Percentiles rank a stretch among this genome's conserved stretches.
phyloP scores from a whole-genome alignment of 371 early-diverging fungal genomes.

The Rhizopus sp. region DNA sequence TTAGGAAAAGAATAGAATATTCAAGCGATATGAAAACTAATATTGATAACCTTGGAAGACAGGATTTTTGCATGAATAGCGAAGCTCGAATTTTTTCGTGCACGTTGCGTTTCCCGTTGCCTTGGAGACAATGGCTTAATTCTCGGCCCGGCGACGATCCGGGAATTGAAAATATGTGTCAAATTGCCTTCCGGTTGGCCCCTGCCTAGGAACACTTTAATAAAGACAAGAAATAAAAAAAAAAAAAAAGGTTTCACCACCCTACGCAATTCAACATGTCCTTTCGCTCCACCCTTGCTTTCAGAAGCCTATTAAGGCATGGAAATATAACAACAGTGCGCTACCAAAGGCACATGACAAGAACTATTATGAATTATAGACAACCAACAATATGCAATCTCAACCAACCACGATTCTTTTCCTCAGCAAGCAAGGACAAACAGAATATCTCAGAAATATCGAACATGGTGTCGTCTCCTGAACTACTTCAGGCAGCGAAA shows the following conservation, averaged over 20 bases:
- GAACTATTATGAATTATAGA: neutral
- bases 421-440: conserved; percentile 5
- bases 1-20: too few relatives aligned
- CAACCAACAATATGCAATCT: too few relatives aligned
- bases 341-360: neutral
- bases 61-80: conserved; percentile 1
- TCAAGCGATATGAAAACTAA: too few relatives aligned
- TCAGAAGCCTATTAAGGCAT: neutral
- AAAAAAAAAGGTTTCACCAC: neutral
- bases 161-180: conserved; percentile 1
- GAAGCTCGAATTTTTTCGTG: neutral
- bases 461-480: conserved; percentile 21
- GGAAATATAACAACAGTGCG: neutral
- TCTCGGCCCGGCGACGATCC: neutral
- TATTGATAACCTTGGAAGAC: too few relatives aligned
- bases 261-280: neutral
- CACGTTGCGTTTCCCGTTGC: too few relatives aligned
- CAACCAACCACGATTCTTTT: conserved; percentile 6
- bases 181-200: conserved; percentile 5
- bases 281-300: neutral
- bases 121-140: too few relatives aligned
- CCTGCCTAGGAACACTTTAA: conserved; percentile 4
- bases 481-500: conserved; percentile 21
- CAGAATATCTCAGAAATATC: conserved; percentile 16
- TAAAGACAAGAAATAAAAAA: conserved; percentile 1